Evolutionary conservation across 148 eudicot genomes (phyloP), one percentile per base, ranked within the genome.

Genomic region (Beta vulgaris): DNA sequence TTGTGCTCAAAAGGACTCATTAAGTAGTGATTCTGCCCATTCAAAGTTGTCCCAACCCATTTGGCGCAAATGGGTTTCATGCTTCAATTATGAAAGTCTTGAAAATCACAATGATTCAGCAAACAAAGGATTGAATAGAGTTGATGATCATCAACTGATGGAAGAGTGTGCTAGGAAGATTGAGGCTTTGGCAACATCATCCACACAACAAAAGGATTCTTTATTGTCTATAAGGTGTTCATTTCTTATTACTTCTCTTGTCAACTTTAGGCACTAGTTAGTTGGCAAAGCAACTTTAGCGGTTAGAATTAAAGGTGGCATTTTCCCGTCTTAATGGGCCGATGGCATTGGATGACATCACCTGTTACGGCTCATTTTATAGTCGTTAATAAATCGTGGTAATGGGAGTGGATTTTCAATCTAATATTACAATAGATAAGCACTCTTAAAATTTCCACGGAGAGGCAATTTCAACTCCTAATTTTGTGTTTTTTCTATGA

Each of bases 151-250:
- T 16, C 40, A 25, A 34, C 25, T 65, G 28, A 63, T 19, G 19
- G 43, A 63, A 63, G 68, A 31, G 42, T n/a, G 48, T 65, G 15
- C 69, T 12, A 65, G 48, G 69, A 48, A 65, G 49, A 65, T 65
- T 35, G 69, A 65, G 31, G 48, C 26, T 21, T 65, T 65, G 46
- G 13, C 69, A 37, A 23, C 48, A 12, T 39, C 49, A n/a, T 21
- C 5, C 32, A 40, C 69, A 8, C 31, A 1, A n/a, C 18, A 12
- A 7, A 19, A 37, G 28, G 29, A 37, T n/a, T 13, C 48, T 37
- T 37, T 65, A 65, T 65, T n/a, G 69, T 65, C 69, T 21, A 65
- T 65, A 65, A 65, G 69, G 69, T 65, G 69, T 65, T 35, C 13
- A 21, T 35, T 39, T 37, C 48, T 65, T 37, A 21, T 35, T 39